phyloP scores from a whole-genome alignment of 1,139 yeast genomes.

The Kodamaea sp. region DNA sequence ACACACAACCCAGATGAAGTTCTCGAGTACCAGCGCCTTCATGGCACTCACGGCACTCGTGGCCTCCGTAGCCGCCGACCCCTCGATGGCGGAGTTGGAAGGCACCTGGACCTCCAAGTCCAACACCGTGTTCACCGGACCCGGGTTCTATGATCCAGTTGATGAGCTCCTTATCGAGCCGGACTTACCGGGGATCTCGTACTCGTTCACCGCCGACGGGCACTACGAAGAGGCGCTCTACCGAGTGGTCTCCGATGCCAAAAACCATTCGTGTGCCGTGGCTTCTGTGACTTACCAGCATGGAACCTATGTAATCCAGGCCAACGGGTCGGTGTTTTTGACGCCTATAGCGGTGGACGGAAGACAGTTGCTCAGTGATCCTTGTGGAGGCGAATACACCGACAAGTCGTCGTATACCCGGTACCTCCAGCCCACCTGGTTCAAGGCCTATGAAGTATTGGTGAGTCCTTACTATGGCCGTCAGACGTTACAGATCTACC shows the following conservation, averaged over 20 bases:
- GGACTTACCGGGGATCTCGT: conserved; percentile 89
- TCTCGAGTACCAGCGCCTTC: conserved; percentile 7
- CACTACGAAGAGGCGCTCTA: conserved; percentile 87
- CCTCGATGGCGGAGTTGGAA: conserved; percentile 42
- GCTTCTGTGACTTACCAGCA: conserved; percentile 88
- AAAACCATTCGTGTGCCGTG: conserved; percentile 75
- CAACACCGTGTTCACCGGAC: conserved; percentile 93
- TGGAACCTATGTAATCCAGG: conserved; percentile 66
- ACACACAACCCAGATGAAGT: conserved; percentile 7
- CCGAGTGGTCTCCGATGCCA: conserved; percentile 70
- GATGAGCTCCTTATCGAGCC: conserved; percentile 95
- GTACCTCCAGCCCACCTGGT: conserved; percentile 66
- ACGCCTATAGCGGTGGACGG: conserved; percentile 87
- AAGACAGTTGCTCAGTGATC: conserved; percentile 84
- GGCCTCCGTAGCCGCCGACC: conserved; percentile 8
- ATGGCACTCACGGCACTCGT: conserved; percentile 5
- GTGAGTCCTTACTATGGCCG: conserved; percentile 84
- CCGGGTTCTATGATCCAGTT: conserved; percentile 94
- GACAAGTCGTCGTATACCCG: conserved; percentile 62
- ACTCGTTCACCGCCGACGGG: conserved; percentile 91
- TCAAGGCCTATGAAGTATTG: conserved; percentile 56
- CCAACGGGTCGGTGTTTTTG: conserved; percentile 68
- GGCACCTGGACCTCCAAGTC: conserved; percentile 99
- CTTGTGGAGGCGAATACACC: conserved; percentile 60
- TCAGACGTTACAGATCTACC: conserved; percentile 69